Base-by-base conservation (phyloP, 352 stramenopile species). In the Blastocystis sp. region DNA sequence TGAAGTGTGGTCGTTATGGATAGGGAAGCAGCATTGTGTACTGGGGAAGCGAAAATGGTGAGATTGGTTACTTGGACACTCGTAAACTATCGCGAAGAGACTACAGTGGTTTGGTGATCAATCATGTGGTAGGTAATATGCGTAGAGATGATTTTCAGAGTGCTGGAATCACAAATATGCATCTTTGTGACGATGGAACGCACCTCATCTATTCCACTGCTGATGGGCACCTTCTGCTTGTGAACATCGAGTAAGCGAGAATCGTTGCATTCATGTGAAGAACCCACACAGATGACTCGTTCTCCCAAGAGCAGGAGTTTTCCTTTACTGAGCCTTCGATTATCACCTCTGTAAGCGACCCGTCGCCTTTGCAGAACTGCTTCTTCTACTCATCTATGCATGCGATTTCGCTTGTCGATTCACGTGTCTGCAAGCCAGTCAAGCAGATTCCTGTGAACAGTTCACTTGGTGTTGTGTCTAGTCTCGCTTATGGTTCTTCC, bases 261-360 rank as follows among this genome's bases (percentile, higher is more conserved):
- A 24, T 13, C 4, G 0, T 5, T 20, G 16, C 13, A 16, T 0
- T 85, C 4, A 85, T 43, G 56, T 9, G 9, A 30, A 85, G 73
- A 66, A 45, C 73, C 2, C 47, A 24, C 37, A 34, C 43, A 2
- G 18, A n/a, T 0, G 73, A 85, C 39, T 85, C 73, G 11, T 85
- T 85, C 73, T 85, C 73, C 53, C 73, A 85, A 55, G 63, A 37
- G 30, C 30, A 66, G 20, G 73, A 85, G 73, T 85, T 66, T 43
- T 69, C 7, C 43, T 68, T 24, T 26, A 26, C 37, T 5, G 26
- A n/a, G 53, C 24, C 34, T 5, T 43, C 16, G 3, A 39, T 66
- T 30, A 85, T 85, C 30, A 85, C 73, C 2, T 50, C 73, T 4
- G 26, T 85, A n/a, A 53, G 73, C n/a, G 26, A 24, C 18, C 45